phyloP scores from a whole-genome alignment of 2,329 filamentous ascomycete species.

The Hirsutella thompsonii region DNA sequence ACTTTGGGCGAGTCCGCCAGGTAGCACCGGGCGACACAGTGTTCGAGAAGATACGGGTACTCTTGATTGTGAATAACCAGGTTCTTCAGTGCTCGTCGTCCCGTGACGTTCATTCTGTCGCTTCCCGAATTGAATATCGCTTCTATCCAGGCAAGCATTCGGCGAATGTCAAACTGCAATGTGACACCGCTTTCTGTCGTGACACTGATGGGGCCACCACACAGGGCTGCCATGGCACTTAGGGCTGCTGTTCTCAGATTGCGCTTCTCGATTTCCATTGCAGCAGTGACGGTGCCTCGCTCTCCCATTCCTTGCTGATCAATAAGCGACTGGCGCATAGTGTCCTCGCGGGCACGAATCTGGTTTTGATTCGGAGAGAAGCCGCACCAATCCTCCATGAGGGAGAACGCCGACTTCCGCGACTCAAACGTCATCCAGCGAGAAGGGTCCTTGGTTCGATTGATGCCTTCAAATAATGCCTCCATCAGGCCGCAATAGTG shows the following conservation, averaged over 20 bases:
- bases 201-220: slow-evolving; percentile 72
- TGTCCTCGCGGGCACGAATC: slow-evolving; percentile 70
- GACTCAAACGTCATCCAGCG: slow-evolving; percentile 98
- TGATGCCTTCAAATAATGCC: slow-evolving; percentile 83
- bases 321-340: slow-evolving; percentile 74
- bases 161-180: slow-evolving; percentile 80
- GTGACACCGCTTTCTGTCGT: slow-evolving; percentile 79
- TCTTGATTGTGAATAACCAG: slow-evolving; percentile 84
- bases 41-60: slow-evolving; percentile 71
- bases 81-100: slow-evolving; percentile 76
- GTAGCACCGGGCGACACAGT: slow-evolving; percentile 88
- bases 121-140: slow-evolving; percentile 87
- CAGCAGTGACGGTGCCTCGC: slow-evolving; percentile 66
- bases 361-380: slow-evolving; percentile 85
- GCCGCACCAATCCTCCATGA: slow-evolving; percentile 99
- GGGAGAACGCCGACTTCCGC: slow-evolving; percentile 81
- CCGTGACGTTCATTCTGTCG: slow-evolving; percentile 84
- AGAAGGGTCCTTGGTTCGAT: slow-evolving; percentile 69
- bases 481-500: slow-evolving; percentile 94
- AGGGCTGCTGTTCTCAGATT: slow-evolving; percentile 82
- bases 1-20: slow-evolving; percentile 68
- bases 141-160: slow-evolving; percentile 92
- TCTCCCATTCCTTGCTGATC: slow-evolving; percentile 67
- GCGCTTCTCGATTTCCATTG: slow-evolving; percentile 94
- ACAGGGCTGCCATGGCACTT: slow-evolving; percentile 90